phyloP scores from a whole-genome alignment of 495 filamentous ascomycete genomes.

The Filosporella fistucella region DNA sequence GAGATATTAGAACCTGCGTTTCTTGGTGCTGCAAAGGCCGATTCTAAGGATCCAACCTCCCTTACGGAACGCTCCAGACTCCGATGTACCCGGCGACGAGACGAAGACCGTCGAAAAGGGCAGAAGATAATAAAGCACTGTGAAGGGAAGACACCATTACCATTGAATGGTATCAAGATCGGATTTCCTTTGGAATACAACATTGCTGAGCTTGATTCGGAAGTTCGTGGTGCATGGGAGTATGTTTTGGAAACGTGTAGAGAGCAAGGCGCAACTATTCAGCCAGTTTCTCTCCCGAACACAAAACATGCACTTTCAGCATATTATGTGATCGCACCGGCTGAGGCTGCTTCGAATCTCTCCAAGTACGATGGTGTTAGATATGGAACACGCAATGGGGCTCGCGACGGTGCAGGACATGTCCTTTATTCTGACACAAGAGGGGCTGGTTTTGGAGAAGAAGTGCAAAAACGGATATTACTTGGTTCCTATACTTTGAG shows the following conservation, averaged over 20 bases:
- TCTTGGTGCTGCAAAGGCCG: conserved; percentile 37
- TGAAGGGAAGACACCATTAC: too few relatives aligned
- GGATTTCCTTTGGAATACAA: conserved; percentile 88
- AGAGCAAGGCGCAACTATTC: conserved; percentile 59
- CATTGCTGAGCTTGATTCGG: conserved; percentile 67
- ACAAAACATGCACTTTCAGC: conserved; percentile 83
- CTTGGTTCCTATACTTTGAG: conserved; percentile 89
- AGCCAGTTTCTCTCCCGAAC: conserved; percentile 74
- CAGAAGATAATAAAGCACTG: too few relatives aligned
- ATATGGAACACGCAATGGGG: conserved; percentile 54
- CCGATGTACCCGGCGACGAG: conserved; percentile 6
- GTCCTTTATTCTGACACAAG: conserved; percentile 75
- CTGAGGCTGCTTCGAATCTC: conserved; percentile 95
- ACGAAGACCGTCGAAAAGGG: not conserved
- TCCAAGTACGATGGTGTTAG: conserved; percentile 95
- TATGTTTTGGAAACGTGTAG: conserved; percentile 51
- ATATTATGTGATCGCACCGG: conserved; percentile 93
- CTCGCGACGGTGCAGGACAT: conserved; percentile 22
- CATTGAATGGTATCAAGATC: conserved; percentile 35
- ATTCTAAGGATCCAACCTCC: conserved; percentile 74
- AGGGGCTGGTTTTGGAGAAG: conserved; percentile 68
- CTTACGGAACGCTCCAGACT: conserved; percentile 42
- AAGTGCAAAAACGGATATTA: conserved; percentile 82
- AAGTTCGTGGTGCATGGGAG: conserved; percentile 66
- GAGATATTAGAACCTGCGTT: conserved; percentile 50